Percentiles rank a stretch among this genome's conserved stretches.
Conservation (phyloP, 2,329 filamentous ascomycete genomes). For the Diplodia scrobiculata region DNA sequence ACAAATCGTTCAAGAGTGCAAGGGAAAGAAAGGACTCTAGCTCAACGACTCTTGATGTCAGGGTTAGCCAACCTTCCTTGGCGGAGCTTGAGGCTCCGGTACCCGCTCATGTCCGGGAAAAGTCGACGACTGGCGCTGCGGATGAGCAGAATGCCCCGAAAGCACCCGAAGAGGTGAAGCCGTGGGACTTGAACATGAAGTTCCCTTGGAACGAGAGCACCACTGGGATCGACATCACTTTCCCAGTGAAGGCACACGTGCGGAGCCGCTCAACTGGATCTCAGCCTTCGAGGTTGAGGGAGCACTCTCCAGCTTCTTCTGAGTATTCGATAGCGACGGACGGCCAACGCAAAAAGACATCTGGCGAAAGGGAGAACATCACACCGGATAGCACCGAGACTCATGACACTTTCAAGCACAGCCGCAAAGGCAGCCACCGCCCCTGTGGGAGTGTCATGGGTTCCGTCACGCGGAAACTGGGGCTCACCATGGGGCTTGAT, state of each 20-base stretch:
- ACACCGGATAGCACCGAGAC: slow-evolving; percentile 16
- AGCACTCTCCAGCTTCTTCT: slow-evolving; percentile 14
- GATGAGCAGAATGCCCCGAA: not conserved
- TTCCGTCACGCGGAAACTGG: slow-evolving; percentile 30
- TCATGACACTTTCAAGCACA: slow-evolving; percentile 30
- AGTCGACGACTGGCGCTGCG: slow-evolving; percentile 28
- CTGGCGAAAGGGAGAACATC: slow-evolving; percentile 9
- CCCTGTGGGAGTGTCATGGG: slow-evolving; percentile 29
- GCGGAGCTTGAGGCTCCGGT: slow-evolving; percentile 37
- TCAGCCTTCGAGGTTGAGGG: slow-evolving; percentile 26
- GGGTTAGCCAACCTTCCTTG: slow-evolving; percentile 28
- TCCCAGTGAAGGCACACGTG: slow-evolving; percentile 29
- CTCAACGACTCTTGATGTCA: not conserved
- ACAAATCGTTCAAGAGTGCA: slow-evolving; percentile 27
- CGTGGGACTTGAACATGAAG: slow-evolving; percentile 32
- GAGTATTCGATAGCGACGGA: slow-evolving; percentile 21
- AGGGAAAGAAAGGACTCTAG: slow-evolving; percentile 17
- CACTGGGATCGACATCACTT: slow-evolving; percentile 31
- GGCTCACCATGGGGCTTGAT: slow-evolving; percentile 21
- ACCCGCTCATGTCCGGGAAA: slow-evolving; percentile 34
- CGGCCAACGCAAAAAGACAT: not conserved
- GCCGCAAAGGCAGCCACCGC: slow-evolving; percentile 29
- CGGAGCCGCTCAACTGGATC: slow-evolving; percentile 18
- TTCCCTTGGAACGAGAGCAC: slow-evolving; percentile 32
- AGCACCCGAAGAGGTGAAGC: slow-evolving; percentile 20